Evolutionary conservation across 768 basidiomycete species (phyloP).

Genomic region (Tulasnella sp.): DNA sequence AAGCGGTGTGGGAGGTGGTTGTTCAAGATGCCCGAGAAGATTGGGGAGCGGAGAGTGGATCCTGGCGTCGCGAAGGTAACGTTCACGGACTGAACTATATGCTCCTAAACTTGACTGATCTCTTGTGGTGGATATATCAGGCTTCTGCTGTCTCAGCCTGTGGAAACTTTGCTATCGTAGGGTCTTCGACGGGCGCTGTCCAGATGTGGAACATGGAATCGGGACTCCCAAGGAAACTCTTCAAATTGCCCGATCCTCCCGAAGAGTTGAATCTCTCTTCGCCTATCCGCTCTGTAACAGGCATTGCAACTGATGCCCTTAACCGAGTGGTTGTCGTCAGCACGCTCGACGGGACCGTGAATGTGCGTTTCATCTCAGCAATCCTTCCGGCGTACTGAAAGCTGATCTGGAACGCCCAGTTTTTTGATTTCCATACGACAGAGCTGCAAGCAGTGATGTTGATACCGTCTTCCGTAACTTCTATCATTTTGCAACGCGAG

Average conservation of each 20-base stretch:
- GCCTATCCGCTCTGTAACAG: slow-evolving; percentile 54
- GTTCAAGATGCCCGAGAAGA: not conserved
- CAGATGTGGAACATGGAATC: slow-evolving; percentile 97
- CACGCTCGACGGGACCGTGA: slow-evolving; percentile 80
- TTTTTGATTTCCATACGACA: slow-evolving; percentile 91
- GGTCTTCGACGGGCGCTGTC: slow-evolving; percentile 69
- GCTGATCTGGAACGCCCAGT: slow-evolving; percentile 36
- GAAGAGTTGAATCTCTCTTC: slow-evolving; percentile 20
- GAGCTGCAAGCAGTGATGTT: slow-evolving; percentile 55
- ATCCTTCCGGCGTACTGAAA: not conserved
- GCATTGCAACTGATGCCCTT: slow-evolving; percentile 74
- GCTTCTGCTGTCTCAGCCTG: slow-evolving; percentile 66
- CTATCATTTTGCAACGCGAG: slow-evolving; percentile 68
- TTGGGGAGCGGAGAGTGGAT: not conserved
- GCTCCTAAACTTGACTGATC: not conserved
- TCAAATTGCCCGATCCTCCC: slow-evolving; percentile 32
- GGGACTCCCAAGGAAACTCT: slow-evolving; percentile 71
- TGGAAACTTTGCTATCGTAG: slow-evolving; percentile 87
- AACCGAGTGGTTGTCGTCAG: slow-evolving; percentile 72
- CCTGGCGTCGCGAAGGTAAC: slow-evolving; percentile 59
- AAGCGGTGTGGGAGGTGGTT: slow-evolving; percentile 35
- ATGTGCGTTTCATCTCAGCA: slow-evolving; percentile 35
- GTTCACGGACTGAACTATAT: not conserved
- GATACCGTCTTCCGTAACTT: slow-evolving; percentile 55
- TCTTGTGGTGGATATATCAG: not conserved